Evolutionary conservation across 176 grass and related monocot genomes (phyloP).

Genomic region (Eleusine coracana): DNA sequence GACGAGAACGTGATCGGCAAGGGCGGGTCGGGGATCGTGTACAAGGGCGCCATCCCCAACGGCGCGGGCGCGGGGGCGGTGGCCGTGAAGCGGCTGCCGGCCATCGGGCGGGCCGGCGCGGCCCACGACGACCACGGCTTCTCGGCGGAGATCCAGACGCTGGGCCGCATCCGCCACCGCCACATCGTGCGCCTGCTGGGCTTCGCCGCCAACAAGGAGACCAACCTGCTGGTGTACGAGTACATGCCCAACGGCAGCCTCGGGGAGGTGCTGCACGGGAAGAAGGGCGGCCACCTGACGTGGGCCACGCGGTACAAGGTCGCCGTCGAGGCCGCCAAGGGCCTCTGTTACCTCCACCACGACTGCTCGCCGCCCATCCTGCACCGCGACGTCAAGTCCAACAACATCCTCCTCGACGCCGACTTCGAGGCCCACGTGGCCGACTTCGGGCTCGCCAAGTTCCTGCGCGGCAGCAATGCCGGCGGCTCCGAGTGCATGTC

Average conservation of each 20-base stretch:
- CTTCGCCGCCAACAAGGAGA: conserved; percentile 76
- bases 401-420: conserved; percentile 88
- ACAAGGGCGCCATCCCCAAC: conserved; percentile 73
- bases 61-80: conserved; percentile 53
- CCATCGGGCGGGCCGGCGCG: conserved; percentile 52
- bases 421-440: conserved; percentile 88
- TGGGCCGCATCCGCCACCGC: conserved; percentile 81
- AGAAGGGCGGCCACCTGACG: conserved; percentile 80
- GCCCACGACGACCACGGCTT: conserved; percentile 88
- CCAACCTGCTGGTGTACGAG: conserved; percentile 86
- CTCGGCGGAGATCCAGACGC: conserved; percentile 91
- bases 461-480: conserved; percentile 61
- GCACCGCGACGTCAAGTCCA: conserved; percentile 96
- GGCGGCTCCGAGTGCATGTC: conserved; percentile 95
- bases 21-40: conserved; percentile 88
- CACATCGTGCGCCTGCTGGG: conserved; percentile 93
- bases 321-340: conserved; percentile 86
- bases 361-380: conserved; percentile 88
- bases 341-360: conserved; percentile 96
- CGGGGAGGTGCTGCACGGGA: conserved; percentile 88
- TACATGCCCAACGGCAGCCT: conserved; percentile 97
- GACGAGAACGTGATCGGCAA: conserved; percentile 96
- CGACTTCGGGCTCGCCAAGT: conserved; percentile 93
- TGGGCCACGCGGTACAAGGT: conserved; percentile 94
- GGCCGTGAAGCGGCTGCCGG: conserved; percentile 83